A percentile compares a stretch with the other conserved stretches of the same genome.
Evolutionary conservation across 2,329 filamentous ascomycete species (phyloP).

Genomic region (Emergomyces africanus): DNA sequence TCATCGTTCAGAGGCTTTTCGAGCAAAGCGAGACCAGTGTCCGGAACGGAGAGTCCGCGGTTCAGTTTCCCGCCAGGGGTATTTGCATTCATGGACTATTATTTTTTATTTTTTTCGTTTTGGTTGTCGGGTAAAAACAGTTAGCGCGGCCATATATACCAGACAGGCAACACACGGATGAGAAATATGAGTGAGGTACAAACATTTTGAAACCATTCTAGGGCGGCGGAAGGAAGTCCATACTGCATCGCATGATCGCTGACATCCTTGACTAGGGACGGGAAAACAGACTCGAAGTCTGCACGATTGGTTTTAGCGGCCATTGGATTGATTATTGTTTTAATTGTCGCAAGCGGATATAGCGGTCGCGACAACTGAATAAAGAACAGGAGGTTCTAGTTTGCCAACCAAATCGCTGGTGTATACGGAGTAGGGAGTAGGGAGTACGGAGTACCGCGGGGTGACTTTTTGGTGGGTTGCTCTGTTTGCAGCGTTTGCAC

Average conservation of each 20-base stretch:
- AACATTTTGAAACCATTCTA: slow-evolving; percentile 80
- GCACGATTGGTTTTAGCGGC: slow-evolving; percentile 55
- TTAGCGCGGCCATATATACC: not conserved
- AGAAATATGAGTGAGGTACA: slow-evolving; percentile 11
- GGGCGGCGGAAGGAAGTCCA: slow-evolving; percentile 66
- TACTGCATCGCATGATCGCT: slow-evolving; percentile 67
- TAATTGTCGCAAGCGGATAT: not conserved
- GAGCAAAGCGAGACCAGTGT: slow-evolving; percentile 21
- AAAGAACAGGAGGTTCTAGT: not conserved
- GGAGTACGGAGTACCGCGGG: too few species aligned
- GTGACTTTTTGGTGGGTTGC: too few species aligned
- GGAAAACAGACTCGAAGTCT: slow-evolving; percentile 85
- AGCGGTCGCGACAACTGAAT: not conserved
- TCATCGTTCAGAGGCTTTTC: slow-evolving; percentile 35
- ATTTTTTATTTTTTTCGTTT: too few species aligned
- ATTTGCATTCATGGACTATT: slow-evolving; percentile 70
- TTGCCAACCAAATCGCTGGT: too few species aligned
- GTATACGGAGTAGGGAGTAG: too few species aligned
- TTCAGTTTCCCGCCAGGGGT: slow-evolving; percentile 94
- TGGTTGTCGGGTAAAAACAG: not conserved
- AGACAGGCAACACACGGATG: not conserved
- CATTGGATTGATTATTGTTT: slow-evolving; percentile 32
- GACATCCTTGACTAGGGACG: slow-evolving; percentile 70
- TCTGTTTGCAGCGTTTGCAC: too few species aligned
- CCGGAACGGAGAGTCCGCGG: slow-evolving; percentile 65